phyloP scores from a whole-genome alignment of 805 yeast genomes.

The Hanseniaspora vineae region DNA sequence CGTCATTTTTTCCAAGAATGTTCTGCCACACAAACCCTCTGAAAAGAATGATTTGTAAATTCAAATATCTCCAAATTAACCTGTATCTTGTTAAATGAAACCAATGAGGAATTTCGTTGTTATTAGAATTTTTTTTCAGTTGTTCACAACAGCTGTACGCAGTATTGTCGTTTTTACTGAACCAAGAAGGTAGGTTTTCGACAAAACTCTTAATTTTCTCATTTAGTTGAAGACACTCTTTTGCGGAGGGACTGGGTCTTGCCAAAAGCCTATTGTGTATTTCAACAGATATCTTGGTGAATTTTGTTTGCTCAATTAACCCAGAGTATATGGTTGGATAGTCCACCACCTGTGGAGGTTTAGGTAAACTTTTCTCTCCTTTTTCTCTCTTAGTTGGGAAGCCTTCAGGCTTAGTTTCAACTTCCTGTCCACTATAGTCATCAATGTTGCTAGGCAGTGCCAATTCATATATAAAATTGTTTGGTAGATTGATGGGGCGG shows the following conservation, averaged over 20 bases:
- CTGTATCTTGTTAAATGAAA: slow-evolving; percentile 38
- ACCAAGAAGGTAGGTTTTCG: slow-evolving; percentile 32
- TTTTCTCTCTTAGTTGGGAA: background rate
- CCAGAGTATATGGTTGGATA: slow-evolving; percentile 9
- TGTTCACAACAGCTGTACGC: background rate
- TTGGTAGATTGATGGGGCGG: slow-evolving; percentile 45
- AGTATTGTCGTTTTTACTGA: slow-evolving; percentile 27
- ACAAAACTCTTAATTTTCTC: slow-evolving; percentile 29
- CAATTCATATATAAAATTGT: slow-evolving; percentile 30
- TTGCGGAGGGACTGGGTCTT: slow-evolving; percentile 29
- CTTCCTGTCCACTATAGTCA: slow-evolving; percentile 23
- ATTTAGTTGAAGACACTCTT: slow-evolving; percentile 39
- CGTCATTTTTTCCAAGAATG: slow-evolving; percentile 27
- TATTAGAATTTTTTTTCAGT: slow-evolving; percentile 1
- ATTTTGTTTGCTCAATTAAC: slow-evolving; percentile 33
- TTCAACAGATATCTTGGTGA: slow-evolving; percentile 34
- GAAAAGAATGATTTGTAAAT: slow-evolving; percentile 40
- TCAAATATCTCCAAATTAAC: slow-evolving; percentile 45
- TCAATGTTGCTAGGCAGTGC: slow-evolving; percentile 37
- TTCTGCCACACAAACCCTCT: slow-evolving; percentile 47
- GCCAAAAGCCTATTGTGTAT: slow-evolving; percentile 36
- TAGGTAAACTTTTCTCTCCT: slow-evolving; percentile 6
- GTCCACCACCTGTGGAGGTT: background rate
- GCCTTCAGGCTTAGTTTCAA: slow-evolving; percentile 8
- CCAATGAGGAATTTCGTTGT: slow-evolving; percentile 32